Conservation (phyloP, 345 rosid species). For the Bruguiera gymnorhiza region DNA sequence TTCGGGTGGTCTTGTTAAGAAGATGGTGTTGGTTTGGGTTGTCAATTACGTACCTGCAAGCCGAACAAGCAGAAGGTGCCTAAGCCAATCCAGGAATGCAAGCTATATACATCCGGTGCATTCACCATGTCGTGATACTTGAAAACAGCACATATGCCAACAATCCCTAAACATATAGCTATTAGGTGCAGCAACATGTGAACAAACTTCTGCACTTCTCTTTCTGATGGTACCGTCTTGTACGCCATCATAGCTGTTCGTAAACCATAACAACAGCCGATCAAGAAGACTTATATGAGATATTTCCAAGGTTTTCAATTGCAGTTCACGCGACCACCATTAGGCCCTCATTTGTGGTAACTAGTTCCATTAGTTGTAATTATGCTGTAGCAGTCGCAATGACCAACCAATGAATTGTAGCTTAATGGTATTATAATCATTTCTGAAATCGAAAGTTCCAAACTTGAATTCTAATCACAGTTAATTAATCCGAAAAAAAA, state of each 20-base stretch:
- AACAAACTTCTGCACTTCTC: slow-evolving; percentile 35
- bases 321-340: too few relatives aligned
- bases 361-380: too few relatives aligned
- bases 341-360: too few relatives aligned
- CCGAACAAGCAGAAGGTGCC: slow-evolving; percentile 54
- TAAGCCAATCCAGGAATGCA: slow-evolving; percentile 90
- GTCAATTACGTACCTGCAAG: slow-evolving; percentile 48
- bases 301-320: background rate
- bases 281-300: background rate
- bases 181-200: slow-evolving; percentile 60
- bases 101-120: slow-evolving; percentile 45
- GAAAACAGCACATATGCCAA: slow-evolving; percentile 76
- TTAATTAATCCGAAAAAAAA: too few relatives aligned
- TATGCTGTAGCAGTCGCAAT: too few relatives aligned
- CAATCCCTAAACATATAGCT: slow-evolving; percentile 55
- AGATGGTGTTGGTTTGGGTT: too few relatives aligned
- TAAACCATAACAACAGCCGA: background rate
- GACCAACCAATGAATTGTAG: too few relatives aligned
- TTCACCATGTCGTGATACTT: slow-evolving; percentile 59
- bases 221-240: slow-evolving; percentile 42
- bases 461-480: too few relatives aligned
- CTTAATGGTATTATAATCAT: too few relatives aligned
- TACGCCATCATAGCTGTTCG: slow-evolving; percentile 77
- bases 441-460: too few relatives aligned
- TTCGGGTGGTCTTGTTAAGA: too few relatives aligned